phyloP scores from a whole-genome alignment of 129 eudicot genomes.

The Lactuca saligna region DNA sequence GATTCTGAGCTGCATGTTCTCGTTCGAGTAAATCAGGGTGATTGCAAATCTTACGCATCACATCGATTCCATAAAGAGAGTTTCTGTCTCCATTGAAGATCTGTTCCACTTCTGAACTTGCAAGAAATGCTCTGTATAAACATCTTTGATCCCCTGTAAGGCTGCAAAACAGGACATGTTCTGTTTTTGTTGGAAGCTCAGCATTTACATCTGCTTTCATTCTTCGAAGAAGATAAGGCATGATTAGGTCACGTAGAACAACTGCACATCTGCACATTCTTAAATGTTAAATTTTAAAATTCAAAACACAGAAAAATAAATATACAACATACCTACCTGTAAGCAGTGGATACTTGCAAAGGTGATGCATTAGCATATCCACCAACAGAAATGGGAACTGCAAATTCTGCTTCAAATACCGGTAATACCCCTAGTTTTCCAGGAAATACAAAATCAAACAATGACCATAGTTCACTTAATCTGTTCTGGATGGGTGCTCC shows the following conservation, averaged over 20 bases:
- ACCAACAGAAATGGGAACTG: constrained; percentile 95
- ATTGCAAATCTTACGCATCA: constrained; percentile 96
- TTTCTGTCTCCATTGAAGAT: constrained; percentile 81
- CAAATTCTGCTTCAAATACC: constrained; percentile 94
- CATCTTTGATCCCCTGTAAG: constrained; percentile 78
- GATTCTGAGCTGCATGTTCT: constrained; percentile 70
- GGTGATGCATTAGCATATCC: constrained; percentile 99
- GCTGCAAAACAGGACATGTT: constrained; percentile 95
- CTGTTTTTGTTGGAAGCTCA: constrained; percentile 80
- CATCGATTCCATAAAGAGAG: constrained; percentile 91
- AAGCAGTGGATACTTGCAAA: constrained; percentile 96
- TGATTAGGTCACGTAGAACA: constrained; percentile 82
- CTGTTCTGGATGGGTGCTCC: constrained; percentile 97
- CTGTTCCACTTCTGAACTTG: constrained; percentile 96
- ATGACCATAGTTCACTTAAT: constrained; percentile 89
- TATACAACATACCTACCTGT: constrained; percentile 67
- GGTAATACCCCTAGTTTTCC: constrained; percentile 96
- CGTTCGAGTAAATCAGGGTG: constrained; percentile 97
- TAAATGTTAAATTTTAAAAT: not conserved
- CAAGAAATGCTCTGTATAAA: constrained; percentile 83
- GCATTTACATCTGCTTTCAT: constrained; percentile 98
- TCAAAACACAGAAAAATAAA: not conserved
- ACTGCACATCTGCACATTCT: constrained; percentile 81
- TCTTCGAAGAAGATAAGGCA: constrained; percentile 96
- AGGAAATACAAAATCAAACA: constrained; percentile 97